A percentile compares a stretch with the other conserved stretches of the same genome.
Evolutionary conservation across 2,329 filamentous ascomycete species (phyloP).

Genomic region (Botrytis fragariae): DNA sequence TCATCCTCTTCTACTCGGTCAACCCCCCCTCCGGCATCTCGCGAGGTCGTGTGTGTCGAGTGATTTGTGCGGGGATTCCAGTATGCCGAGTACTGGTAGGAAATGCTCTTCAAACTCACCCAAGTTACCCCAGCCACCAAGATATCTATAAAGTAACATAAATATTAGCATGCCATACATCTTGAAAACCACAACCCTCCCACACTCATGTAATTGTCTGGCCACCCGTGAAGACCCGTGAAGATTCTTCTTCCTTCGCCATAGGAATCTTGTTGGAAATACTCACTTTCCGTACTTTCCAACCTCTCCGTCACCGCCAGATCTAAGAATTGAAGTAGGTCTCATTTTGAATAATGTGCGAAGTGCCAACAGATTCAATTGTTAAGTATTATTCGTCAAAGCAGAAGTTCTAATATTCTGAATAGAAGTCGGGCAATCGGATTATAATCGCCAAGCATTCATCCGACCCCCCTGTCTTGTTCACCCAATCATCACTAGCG

Average conservation of each 20-base stretch:
- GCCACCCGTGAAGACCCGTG: constrained; percentile 12
- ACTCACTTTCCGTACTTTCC: constrained; percentile 41
- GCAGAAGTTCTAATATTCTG: not conserved
- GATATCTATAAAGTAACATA: constrained; percentile 30
- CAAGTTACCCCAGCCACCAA: constrained; percentile 39
- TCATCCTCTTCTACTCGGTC: not conserved
- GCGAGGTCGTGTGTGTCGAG: not conserved
- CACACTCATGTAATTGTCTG: not conserved
- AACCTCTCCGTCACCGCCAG: constrained; percentile 36
- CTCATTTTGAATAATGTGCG: constrained; percentile 35
- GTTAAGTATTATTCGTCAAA: not conserved
- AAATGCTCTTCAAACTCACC: constrained; percentile 35
- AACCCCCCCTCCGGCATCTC: not conserved
- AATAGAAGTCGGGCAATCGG: constrained; percentile 21
- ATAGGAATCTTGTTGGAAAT: not conserved
- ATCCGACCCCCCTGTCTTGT: constrained; percentile 21
- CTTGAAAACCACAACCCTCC: constrained; percentile 18
- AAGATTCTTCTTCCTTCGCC: constrained; percentile 18
- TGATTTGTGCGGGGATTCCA: not conserved
- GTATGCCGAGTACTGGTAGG: not conserved
- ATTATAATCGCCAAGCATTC: constrained; percentile 27
- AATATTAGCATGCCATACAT: constrained; percentile 27
- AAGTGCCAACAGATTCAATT: constrained; percentile 14
- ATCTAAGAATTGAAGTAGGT: constrained; percentile 37
- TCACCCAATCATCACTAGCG: constrained; percentile 28